Evolutionary conservation across 23 red algal genomes (phyloP).

Genomic region (Cyanidiococcus yangmingshanensis): DNA sequence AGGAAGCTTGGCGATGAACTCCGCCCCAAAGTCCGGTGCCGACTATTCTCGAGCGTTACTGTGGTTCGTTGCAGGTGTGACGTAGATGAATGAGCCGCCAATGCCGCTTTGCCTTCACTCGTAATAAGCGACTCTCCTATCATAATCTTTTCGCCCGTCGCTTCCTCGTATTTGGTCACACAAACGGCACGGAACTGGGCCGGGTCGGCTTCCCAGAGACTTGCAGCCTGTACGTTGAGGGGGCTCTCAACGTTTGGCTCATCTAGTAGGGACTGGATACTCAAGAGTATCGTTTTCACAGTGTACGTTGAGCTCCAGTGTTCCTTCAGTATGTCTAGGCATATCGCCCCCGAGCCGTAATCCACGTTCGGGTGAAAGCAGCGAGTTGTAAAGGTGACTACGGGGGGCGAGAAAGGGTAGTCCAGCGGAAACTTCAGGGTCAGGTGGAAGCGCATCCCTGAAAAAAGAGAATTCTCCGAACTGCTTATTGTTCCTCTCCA

Average conservation of each 20-base stretch:
- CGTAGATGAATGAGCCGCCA: too few relatives aligned
- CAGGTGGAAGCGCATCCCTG: slow-evolving; percentile 54
- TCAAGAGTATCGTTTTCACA: slow-evolving; percentile 64
- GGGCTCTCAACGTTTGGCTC: slow-evolving; percentile 84
- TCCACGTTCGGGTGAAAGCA: slow-evolving; percentile 96
- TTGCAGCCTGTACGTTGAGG: slow-evolving; percentile 71
- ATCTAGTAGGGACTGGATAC: slow-evolving; percentile 57
- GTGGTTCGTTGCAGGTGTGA: too few relatives aligned
- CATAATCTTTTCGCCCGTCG: neutral
- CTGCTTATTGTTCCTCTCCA: slow-evolving; percentile 56
- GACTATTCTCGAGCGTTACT: too few relatives aligned
- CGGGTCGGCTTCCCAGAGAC: slow-evolving; percentile 46
- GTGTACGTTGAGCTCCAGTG: slow-evolving; percentile 87
- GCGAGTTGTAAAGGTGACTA: slow-evolving; percentile 68
- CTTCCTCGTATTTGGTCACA: slow-evolving; percentile 11
- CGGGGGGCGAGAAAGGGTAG: slow-evolving; percentile 66
- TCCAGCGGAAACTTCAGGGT: slow-evolving; percentile 43
- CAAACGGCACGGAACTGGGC: slow-evolving; percentile 21
- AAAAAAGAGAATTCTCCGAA: slow-evolving; percentile 30
- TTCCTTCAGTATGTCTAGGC: slow-evolving; percentile 96
- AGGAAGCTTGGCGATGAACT: too few relatives aligned
- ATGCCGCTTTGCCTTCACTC: too few relatives aligned
- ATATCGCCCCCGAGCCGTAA: slow-evolving; percentile 72
- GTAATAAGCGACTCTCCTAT: too few relatives aligned
- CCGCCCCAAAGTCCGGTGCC: too few relatives aligned